Conservation (phyloP, 208 protist species). For the Trypanosoma vivax region DNA sequence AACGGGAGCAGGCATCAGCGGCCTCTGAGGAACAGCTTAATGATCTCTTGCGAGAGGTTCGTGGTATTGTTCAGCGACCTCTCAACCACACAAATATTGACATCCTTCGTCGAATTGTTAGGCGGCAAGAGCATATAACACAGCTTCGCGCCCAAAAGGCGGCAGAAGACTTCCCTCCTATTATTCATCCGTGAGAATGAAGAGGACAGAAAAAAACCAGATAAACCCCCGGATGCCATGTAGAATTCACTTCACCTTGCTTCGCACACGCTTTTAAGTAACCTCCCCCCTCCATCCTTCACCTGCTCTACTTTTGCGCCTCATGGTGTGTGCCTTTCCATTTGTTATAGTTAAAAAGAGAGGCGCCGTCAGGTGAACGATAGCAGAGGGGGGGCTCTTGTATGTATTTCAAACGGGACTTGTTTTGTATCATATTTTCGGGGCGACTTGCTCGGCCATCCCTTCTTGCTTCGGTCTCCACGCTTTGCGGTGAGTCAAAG, state of each 20-base stretch:
- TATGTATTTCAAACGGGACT: no score
- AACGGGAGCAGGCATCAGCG: slow-evolving; percentile 22
- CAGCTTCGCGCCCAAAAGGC: slow-evolving; percentile 31
- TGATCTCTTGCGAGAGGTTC: slow-evolving; percentile 55
- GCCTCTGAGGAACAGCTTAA: slow-evolving; percentile 47
- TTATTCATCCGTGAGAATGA: neutral
- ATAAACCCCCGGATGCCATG: neutral
- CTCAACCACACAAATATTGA: slow-evolving; percentile 80
- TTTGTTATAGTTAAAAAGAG: no score
- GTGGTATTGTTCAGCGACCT: slow-evolving; percentile 43
- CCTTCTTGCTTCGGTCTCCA: no score
- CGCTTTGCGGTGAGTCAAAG: no score
- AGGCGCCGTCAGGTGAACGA: no score
- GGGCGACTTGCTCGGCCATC: no score
- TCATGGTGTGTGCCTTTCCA: no score
- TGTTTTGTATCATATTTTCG: no score
- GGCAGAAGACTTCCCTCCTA: slow-evolving; percentile 15
- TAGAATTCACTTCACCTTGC: neutral
- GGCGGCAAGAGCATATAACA: slow-evolving; percentile 48
- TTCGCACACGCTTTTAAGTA: neutral
- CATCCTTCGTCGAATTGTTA: slow-evolving; percentile 43
- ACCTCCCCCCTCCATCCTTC: no score
- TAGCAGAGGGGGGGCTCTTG: no score
- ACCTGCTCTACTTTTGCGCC: no score
- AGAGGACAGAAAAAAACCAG: neutral